phyloP scores from a whole-genome alignment of 257 asterid genomes.

The Catharanthus roseus region DNA sequence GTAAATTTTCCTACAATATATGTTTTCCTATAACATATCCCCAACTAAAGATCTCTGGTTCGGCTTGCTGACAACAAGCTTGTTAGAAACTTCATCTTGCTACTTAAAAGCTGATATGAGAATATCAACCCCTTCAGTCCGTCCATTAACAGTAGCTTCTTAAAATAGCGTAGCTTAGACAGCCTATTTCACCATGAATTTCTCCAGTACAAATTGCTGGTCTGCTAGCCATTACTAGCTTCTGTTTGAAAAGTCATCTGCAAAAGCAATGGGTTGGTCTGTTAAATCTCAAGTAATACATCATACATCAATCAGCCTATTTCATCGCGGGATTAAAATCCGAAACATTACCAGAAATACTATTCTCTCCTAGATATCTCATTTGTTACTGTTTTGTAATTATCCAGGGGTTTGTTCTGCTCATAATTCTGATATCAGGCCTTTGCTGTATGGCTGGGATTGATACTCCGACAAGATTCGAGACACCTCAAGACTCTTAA shows the following conservation, averaged over 20 bases:
- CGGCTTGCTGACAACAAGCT: too few species aligned
- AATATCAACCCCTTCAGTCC: too few species aligned
- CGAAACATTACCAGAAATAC: background rate
- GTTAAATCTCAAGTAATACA: background rate
- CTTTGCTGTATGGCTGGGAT: constrained; percentile 99
- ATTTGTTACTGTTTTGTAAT: constrained; percentile 2
- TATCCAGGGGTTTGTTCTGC: constrained; percentile 82
- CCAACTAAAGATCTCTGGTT: too few species aligned
- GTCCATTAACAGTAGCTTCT: too few species aligned
- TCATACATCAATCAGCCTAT: background rate
- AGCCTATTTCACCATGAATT: too few species aligned
- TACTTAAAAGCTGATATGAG: too few species aligned
- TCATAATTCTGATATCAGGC: constrained; percentile 83
- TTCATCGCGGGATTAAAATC: background rate
- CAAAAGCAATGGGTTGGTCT: background rate
- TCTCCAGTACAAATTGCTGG: too few species aligned
- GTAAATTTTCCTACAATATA: too few species aligned
- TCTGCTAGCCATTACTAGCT: background rate
- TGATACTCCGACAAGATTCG: constrained; percentile 96
- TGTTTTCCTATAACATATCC: too few species aligned
- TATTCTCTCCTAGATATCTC: background rate
- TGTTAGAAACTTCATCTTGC: too few species aligned
- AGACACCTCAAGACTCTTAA: constrained; percentile 80
- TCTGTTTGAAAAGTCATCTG: background rate
- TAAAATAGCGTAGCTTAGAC: too few species aligned